These are phyloP conservation scores for Encephalitozoon romaleae DNA, from an alignment of 371 early-diverging fungal species.

Conservation along the genomic window DNA sequence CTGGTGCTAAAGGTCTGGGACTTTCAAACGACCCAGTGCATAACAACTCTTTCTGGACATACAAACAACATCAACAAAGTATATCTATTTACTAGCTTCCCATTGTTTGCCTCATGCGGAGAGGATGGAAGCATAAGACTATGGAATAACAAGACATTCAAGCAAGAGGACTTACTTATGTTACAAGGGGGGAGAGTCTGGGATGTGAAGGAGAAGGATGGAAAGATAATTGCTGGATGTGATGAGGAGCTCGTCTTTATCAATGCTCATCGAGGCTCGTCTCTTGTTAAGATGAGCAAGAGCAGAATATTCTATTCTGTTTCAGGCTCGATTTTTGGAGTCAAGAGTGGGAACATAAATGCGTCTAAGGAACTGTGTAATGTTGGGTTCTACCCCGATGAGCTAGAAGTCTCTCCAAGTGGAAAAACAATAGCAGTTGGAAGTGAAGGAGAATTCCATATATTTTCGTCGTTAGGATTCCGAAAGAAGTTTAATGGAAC, in stretches of 20 bases:
- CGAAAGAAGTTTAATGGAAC: conserved; percentile 22
- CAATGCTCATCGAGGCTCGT: not conserved
- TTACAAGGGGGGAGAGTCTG: conserved; percentile 49
- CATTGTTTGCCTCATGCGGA: conserved; percentile 41
- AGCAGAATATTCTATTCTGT: conserved; percentile 31
- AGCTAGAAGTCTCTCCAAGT: conserved; percentile 7
- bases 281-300: conserved; percentile 2
- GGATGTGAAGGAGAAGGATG: conserved; percentile 33
- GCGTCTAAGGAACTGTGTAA: conserved; percentile 9
- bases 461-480: conserved; percentile 43
- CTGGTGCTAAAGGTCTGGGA: conserved; percentile 53
- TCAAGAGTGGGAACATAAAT: conserved; percentile 1
- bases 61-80: conserved; percentile 54
- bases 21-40: conserved; percentile 1
- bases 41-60: conserved; percentile 51
- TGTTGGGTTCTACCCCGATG: conserved; percentile 10
- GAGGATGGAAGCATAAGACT: conserved; percentile 53
- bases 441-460: not conserved
- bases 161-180: conserved; percentile 30
- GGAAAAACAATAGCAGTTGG: conserved; percentile 32
- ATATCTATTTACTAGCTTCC: not conserved
- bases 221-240: conserved; percentile 45
- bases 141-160: conserved; percentile 48
- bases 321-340: not conserved
- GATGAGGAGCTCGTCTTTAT: conserved; percentile 55